Percentiles rank a stretch among this genome's conserved stretches.
Conservation (phyloP, 2,329 filamentous ascomycete genomes). For the Bipolaris bicolor region DNA sequence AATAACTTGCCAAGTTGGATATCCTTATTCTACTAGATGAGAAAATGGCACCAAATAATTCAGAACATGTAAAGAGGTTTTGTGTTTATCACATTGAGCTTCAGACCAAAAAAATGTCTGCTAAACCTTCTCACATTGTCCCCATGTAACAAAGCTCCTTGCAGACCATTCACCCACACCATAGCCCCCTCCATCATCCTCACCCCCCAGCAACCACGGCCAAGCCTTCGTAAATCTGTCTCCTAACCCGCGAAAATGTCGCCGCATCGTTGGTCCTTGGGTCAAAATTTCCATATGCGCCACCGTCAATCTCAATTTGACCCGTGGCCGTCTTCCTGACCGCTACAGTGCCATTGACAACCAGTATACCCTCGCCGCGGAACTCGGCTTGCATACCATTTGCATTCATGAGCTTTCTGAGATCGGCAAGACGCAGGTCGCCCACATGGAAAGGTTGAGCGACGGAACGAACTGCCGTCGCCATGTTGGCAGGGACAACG, state of each 20-base stretch:
- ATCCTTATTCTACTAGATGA: background rate
- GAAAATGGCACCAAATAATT: background rate
- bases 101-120: background rate
- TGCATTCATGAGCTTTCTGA: constrained; percentile 82
- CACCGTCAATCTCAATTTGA: constrained; percentile 80
- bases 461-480: constrained; percentile 74
- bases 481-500: constrained; percentile 64
- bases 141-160: background rate
- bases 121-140: background rate
- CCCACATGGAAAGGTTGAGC: constrained; percentile 93
- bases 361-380: constrained; percentile 85
- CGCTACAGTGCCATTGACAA: constrained; percentile 86
- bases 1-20: background rate
- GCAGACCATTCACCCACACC: background rate
- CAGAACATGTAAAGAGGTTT: background rate
- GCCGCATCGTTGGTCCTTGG: constrained; percentile 58
- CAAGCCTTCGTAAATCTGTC: constrained; percentile 90
- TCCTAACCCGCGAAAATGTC: constrained; percentile 86
- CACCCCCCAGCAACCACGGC: constrained; percentile 78
- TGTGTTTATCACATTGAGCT: background rate
- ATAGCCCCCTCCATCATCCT: background rate
- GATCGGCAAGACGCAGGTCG: constrained; percentile 85
- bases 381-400: constrained; percentile 86
- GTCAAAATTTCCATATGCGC: constrained; percentile 42
- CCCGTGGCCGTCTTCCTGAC: constrained; percentile 89